Evolutionary conservation across 2,329 filamentous ascomycete genomes (phyloP), one percentile per base, ranked within the genome.

Genomic region (Sodiomyces alkalinus): DNA sequence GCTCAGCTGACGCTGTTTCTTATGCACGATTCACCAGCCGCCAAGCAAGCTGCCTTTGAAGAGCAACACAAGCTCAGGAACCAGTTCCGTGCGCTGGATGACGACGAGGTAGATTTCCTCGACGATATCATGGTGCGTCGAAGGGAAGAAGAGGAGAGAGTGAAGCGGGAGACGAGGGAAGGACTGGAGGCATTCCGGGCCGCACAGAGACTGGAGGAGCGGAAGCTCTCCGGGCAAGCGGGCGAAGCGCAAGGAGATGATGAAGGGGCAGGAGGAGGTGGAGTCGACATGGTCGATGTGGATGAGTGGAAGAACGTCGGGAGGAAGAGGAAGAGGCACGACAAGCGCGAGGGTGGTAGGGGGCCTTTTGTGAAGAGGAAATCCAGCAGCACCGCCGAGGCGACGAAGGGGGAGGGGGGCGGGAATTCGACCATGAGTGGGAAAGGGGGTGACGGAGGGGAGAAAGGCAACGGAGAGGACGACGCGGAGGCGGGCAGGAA

Each of bases 1-100:
- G n/a, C n/a, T n/a, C n/a, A n/a, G n/a, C n/a, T n/a, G n/a, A n/a
- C n/a, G n/a, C n/a, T n/a, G n/a, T n/a, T n/a, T n/a, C n/a, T n/a
- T n/a, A n/a, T n/a, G n/a, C n/a, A n/a, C n/a, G n/a, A n/a, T n/a
- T n/a, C n/a, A n/a, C n/a, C n/a, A 78, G 80, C 74, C 38, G 78
- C 79, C 33, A 87, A 86, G 52, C 78, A 87, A 54, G 80, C 80
- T 13, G 79, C 75, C 7, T 83, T 85, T 48, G 80, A 85, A 48
- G 80, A 87, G 50, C 63, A 74, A 37, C 67, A 64, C 37, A 66
- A 66, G 38, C 58, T 87, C 29, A 69, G 71, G 44, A 80, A 87
- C 43, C 81, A 87, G 55, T 86, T 85, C 47, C 69, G 75, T 21
- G 62, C 76, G 3, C 62, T 90, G 17, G 76, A 87, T 45, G 78